Base-by-base conservation (phyloP, 257 asterid species). In the Nicotiana obtusifolia region DNA sequence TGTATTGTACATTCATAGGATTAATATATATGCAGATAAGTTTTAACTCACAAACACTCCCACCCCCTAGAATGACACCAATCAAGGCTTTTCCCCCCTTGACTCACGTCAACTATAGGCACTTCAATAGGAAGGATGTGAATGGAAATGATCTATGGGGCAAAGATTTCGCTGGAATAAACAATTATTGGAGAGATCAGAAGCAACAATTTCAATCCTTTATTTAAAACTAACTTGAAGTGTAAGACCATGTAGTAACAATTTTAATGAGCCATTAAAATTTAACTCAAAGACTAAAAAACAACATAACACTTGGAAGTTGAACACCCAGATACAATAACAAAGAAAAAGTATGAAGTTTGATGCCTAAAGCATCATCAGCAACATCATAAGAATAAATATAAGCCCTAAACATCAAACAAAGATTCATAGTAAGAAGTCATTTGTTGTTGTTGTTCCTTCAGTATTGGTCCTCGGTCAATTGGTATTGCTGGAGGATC, bases 401-500 rank as follows among this genome's bases (percentile, higher is more conserved):
- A 41, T 33, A 41, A 31, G 26, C 52, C 31, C 57, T 69, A 69
- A 69, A 69, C 57, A 69, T 69, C 57, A 69, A 69, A 41, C 31
- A 44, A 13, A 71, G 33, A 71, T 71, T 47, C 37, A 73, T 73
- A 41, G 49, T 9, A 47, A 47, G 3, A 73, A 73, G 10, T 73
- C 4, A 73, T 62, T 60, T n/a, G 20, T 60, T 78, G 20, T 60
- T 78, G 49, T 8, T 41, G 7, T 44, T 80, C 26, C 44, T n/a
- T 80, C 28, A 85, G 80, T 59, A 49, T 10, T 68, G 82, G 4
- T 81, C 90, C 76, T 90, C 97, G 1, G 86, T 76, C 37, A 88
- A 94, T 80, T 89, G 86, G 89, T 95, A 95, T 84, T 87, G 86
- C 88, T 86, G 83, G 61, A 93, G 95, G 86, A 95, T 73, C 86